These are phyloP conservation scores for Agaricus bisporus DNA, from an alignment of 768 basidiomycete species.

Conservation along the genomic window DNA sequence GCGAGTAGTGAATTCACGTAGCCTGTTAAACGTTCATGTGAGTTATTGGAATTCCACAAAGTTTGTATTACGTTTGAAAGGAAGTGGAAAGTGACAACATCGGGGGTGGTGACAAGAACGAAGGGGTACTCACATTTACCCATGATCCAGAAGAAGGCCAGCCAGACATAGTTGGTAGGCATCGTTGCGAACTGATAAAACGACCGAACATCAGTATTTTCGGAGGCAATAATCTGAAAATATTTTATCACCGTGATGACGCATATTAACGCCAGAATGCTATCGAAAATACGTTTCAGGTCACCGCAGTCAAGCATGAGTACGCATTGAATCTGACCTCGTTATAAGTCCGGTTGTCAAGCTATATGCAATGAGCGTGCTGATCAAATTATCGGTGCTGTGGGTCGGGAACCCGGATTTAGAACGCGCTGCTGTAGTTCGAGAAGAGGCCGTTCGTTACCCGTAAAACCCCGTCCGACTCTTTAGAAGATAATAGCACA, in stretches of 20 bases:
- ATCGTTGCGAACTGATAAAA: conserved; percentile 33
- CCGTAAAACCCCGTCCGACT: conserved; percentile 40
- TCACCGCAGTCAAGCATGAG: neutral
- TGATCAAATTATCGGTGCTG: conserved; percentile 41
- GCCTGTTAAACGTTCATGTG: conserved; percentile 21
- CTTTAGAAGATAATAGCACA: conserved; percentile 43
- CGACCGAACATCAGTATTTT: neutral
- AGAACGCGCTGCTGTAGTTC: neutral
- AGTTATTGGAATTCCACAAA: neutral
- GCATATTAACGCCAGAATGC: conserved; percentile 33
- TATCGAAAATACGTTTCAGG: conserved; percentile 12
- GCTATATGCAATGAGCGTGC: conserved; percentile 37
- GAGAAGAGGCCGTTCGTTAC: conserved; percentile 14
- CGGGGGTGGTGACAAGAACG: neutral
- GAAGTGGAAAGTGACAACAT: conserved; percentile 1
- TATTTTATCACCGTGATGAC: conserved; percentile 30
- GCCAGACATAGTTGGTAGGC: conserved; percentile 42
- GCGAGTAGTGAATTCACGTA: conserved; percentile 50
- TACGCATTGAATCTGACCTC: conserved; percentile 20
- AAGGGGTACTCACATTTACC: conserved; percentile 37
- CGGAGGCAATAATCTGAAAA: conserved; percentile 2
- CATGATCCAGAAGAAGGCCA: conserved; percentile 45
- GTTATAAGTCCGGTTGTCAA: conserved; percentile 40
- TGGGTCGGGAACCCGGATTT: neutral
- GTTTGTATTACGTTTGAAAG: conserved; percentile 1